Base-by-base conservation (phyloP, 495 filamentous ascomycete species). In the Parachaetomium inaequale region DNA sequence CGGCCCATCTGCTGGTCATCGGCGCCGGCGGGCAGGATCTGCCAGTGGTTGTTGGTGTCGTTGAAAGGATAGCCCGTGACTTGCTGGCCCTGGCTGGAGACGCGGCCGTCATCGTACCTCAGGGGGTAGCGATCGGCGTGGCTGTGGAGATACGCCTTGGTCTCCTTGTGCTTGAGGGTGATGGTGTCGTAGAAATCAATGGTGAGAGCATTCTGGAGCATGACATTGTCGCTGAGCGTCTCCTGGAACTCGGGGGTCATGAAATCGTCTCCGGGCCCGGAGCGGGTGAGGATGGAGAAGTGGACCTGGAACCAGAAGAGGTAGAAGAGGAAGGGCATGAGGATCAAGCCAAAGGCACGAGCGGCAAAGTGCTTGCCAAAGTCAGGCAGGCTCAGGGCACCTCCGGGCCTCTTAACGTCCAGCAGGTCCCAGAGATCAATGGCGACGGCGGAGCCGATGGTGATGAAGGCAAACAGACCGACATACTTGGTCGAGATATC, bases 231-330 rank as follows among this genome's bases (percentile, higher is more conserved):
- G 66, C 88, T 90, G 56, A 98, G 78, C 7, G 95, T 97, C 77
- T 96, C 93, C 76, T 98, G 94, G 78, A 98, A 98, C 66, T 93
- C 92, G 3, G 94, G 94, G 14, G 88, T 91, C 94, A 98, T 98
- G 79, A 98, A 98, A 62, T 98, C 94, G 69, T 98, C 95, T 43
- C 94, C 94, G 47, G 94, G 94, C 32, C 94, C 94, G 38, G 93
- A 97, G 53, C 87, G 84, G 43, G 79, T 88, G 56, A 98, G 81
- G 68, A 98, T 90, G 26, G 91, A 82, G 72, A 98, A 98, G 76
- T 98, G 94, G 32, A 98, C 92, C 80, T 98, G 94, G 86, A 98
- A 98, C 95, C 95, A 98, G 81, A 98, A 98, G 31, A 98, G 83
- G 74, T 98, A 98, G 76, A 98, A 94, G 66, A 98, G 82, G 84